Percentiles rank a stretch among this genome's conserved stretches.
phyloP scores from a whole-genome alignment of 1,139 yeast genomes.

The Oligophagozyma castellii region DNA sequence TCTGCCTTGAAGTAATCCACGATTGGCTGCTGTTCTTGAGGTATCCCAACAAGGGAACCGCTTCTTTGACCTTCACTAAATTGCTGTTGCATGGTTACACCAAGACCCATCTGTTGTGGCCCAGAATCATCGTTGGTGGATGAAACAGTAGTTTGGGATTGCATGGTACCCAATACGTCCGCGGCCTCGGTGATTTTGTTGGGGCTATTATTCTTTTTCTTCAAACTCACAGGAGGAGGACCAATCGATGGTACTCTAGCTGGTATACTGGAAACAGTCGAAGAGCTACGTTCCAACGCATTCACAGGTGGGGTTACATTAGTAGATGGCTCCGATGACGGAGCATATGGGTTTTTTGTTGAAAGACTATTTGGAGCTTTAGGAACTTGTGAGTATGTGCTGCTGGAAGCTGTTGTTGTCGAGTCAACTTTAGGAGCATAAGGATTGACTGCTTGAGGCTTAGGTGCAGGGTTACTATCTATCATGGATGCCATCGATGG shows the following conservation, averaged over 20 bases:
- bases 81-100: no score
- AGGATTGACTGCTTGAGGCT: constrained; percentile 26
- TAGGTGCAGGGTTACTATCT: constrained; percentile 6
- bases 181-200: constrained; percentile 14
- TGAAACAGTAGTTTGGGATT: constrained; percentile 1
- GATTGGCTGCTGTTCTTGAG: constrained; percentile 45
- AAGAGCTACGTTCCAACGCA: constrained; percentile 11
- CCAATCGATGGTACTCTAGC: constrained; percentile 10
- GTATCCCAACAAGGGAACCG: constrained; percentile 28
- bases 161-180: constrained; percentile 12
- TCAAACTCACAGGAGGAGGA: constrained; percentile 15
- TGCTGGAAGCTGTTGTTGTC: constrained; percentile 6
- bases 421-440: constrained; percentile 24
- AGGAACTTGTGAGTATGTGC: constrained; percentile 10
- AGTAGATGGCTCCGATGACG: constrained; percentile 6
- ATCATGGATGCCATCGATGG: constrained; percentile 7
- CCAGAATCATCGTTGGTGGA: constrained; percentile 2
- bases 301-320: constrained; percentile 20
- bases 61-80: no score
- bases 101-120: constrained; percentile 1
- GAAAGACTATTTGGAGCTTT: constrained; percentile 5
- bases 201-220: constrained; percentile 10
- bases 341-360: constrained; percentile 7
- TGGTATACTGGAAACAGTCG: constrained; percentile 13
- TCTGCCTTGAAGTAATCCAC: constrained; percentile 40